These are phyloP conservation scores for Mesembryanthemum crystallinum DNA, from an alignment of 148 eudicot genomes.

Conservation along the genomic window DNA sequence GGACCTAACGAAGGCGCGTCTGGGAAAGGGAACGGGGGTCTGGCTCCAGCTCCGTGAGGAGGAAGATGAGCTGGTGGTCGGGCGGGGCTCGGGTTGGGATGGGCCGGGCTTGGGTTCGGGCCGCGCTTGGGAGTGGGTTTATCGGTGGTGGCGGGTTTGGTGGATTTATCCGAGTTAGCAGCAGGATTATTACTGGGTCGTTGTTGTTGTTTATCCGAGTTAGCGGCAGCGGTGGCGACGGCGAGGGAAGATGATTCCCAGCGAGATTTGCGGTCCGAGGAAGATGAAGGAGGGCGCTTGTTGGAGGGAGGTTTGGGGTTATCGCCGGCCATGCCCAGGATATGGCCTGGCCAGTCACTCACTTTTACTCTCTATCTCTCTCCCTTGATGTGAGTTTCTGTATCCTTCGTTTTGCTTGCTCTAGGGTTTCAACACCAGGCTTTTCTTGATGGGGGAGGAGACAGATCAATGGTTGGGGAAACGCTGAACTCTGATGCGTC, in stretches of 20 bases:
- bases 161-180: slow-evolving; percentile 22
- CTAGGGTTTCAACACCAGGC: not conserved
- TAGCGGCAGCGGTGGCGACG: slow-evolving; percentile 10
- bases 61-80: slow-evolving; percentile 18
- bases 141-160: slow-evolving; percentile 19
- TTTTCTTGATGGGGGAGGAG: too few species aligned
- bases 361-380: not conserved
- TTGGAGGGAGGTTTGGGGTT: slow-evolving; percentile 13
- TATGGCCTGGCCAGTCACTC: not conserved
- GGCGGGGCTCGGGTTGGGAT: slow-evolving; percentile 10
- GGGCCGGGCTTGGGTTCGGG: slow-evolving; percentile 32
- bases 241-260: slow-evolving; percentile 20
- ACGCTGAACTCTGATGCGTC: too few species aligned
- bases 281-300: slow-evolving; percentile 22
- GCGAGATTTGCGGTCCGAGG: slow-evolving; percentile 27
- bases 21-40: slow-evolving; percentile 26
- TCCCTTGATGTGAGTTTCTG: not conserved
- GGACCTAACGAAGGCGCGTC: too few species aligned
- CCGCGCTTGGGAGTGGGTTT: slow-evolving; percentile 34
- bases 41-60: not conserved
- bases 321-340: slow-evolving; percentile 22
- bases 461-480: too few species aligned
- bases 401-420: not conserved
- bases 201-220: slow-evolving; percentile 23
- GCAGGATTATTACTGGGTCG: too few species aligned